Evolutionary conservation across 2,329 filamentous ascomycete genomes (phyloP).

Genomic region (Karstenula rhodostoma): DNA sequence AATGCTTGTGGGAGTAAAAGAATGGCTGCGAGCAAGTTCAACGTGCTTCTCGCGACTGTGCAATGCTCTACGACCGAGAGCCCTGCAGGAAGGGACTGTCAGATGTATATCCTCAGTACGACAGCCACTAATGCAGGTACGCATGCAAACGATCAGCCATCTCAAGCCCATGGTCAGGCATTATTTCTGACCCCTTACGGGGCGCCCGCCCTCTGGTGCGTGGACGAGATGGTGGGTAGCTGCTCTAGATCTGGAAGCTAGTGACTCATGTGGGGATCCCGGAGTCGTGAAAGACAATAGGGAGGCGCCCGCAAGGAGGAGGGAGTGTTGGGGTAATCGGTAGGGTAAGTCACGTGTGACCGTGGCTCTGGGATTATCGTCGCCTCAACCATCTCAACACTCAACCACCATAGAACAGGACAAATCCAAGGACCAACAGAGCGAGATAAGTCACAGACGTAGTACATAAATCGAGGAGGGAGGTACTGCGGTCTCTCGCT

Average conservation of each 20-base stretch:
- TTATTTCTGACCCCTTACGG: not conserved
- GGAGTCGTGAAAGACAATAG: too few species aligned
- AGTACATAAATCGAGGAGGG: too few species aligned
- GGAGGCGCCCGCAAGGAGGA: too few species aligned
- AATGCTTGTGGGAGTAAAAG: constrained; percentile 2
- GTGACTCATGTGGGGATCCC: too few species aligned
- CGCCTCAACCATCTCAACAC: too few species aligned
- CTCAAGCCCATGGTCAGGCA: constrained; percentile 7
- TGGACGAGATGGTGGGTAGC: constrained; percentile 6
- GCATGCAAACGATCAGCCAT: constrained; percentile 1
- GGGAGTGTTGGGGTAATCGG: too few species aligned
- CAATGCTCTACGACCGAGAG: not conserved
- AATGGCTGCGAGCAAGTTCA: constrained; percentile 1
- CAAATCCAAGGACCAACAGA: too few species aligned
- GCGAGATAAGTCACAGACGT: too few species aligned
- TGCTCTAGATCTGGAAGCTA: constrained; percentile 1
- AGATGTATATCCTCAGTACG: constrained; percentile 6
- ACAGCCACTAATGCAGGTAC: constrained; percentile 12
- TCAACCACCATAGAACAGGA: too few species aligned
- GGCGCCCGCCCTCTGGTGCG: not conserved
- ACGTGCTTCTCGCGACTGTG: not conserved
- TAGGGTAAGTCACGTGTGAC: too few species aligned
- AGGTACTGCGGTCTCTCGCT: too few species aligned
- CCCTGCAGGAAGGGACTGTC: not conserved
- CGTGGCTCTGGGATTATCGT: too few species aligned